Evolutionary conservation across 179 eudicot genomes (phyloP), one percentile per base, ranked within the genome.

Genomic region (Silene vulgaris): DNA sequence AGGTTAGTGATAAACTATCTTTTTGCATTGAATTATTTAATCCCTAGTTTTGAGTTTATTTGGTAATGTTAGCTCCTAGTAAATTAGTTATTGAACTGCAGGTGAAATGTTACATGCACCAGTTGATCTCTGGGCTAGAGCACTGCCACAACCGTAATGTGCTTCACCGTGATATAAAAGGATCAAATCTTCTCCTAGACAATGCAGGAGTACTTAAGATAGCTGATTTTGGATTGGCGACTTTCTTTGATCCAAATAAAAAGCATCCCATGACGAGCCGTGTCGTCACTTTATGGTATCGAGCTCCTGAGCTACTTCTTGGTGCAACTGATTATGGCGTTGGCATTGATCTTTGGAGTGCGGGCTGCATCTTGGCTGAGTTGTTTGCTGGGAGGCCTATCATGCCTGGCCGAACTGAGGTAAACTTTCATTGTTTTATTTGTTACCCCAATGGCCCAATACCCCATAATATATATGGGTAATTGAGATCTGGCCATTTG

Each of bases 341-440:
- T 29, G 88, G 93, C 74, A 87, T 91, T 57, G 96, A 91, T 76
- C 82, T 91, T 45, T 91, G 96, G 96, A 91, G 96, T 87, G 96
- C 93, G 2, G 96, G 96, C 43, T 91, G 96, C 80, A 91, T 91
- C 77, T 84, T 91, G 80, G 93, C 96, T 45, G 96, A 91, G 80
- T 81, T 91, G 64, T 86, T 91, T 80, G 91, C 91, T 77, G 91
- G 93, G 20, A 88, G 89, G 79, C 96, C 96, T 75, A 91, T 91
- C 74, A 91, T 91, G 96, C 93, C 96, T 74, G 96, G 96, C 65
- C 91, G 96, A 45, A 91, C 93, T 30, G 96, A 91, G 93, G 96
- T 91, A 80, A 37, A 60, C 45, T 4, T 60, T 19, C 6, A 5
- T 5, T 32, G 28, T 2, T 17, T 8, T 57, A 20, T 32, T 11